Evolutionary conservation across 2,329 filamentous ascomycete species (phyloP).

Genomic region (Ilyonectria mors-panacis): DNA sequence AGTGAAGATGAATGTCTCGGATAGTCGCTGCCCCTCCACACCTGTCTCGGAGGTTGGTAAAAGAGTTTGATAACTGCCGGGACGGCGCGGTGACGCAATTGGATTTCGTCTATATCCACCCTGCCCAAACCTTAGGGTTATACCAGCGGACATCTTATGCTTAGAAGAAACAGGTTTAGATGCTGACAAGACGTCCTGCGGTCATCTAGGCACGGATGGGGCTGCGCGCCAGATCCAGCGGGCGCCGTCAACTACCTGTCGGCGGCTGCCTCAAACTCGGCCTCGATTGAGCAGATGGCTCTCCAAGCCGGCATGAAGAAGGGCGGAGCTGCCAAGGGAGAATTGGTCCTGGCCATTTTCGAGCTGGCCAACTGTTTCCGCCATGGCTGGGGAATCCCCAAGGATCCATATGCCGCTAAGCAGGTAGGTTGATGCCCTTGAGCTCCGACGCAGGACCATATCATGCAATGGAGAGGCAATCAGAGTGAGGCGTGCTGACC

Average conservation of each 20-base stretch:
- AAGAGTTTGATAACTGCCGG: neutral
- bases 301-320: slow-evolving; percentile 91
- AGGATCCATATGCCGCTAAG: slow-evolving; percentile 88
- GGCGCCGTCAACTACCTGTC: slow-evolving; percentile 88
- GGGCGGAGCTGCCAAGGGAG: slow-evolving; percentile 94
- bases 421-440: slow-evolving; percentile 61
- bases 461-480: neutral
- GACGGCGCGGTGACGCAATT: neutral
- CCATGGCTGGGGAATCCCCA: slow-evolving; percentile 92
- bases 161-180: slow-evolving; percentile 15
- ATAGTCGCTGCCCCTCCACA: neutral
- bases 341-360: slow-evolving; percentile 95
- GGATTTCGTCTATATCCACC: neutral
- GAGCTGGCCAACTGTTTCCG: slow-evolving; percentile 95
- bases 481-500: slow-evolving; percentile 39
- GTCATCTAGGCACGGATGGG: slow-evolving; percentile 86
- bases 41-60: neutral
- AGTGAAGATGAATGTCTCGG: slow-evolving; percentile 51
- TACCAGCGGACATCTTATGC: slow-evolving; percentile 16
- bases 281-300: slow-evolving; percentile 87
- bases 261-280: slow-evolving; percentile 90
- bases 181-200: slow-evolving; percentile 34
- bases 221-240: slow-evolving; percentile 79
- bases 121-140: slow-evolving; percentile 1
- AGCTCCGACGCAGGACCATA: slow-evolving; percentile 13